phyloP scores from a whole-genome alignment of 2,329 filamentous ascomycete species.

The Stachybotrys chartarum region DNA sequence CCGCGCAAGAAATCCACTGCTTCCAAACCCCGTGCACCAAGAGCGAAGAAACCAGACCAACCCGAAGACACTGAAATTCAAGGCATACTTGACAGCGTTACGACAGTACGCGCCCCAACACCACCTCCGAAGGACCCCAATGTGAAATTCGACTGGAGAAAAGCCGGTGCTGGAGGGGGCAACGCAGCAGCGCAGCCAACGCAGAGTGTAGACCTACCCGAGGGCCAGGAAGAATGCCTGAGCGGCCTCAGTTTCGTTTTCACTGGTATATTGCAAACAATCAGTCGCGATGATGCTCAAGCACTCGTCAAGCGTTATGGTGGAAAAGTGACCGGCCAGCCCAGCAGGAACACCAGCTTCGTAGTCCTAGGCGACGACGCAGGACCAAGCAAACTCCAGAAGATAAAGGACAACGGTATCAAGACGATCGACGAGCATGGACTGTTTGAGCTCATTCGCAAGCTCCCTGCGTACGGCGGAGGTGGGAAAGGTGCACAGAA shows the following conservation, averaged over 20 bases:
- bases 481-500: slow-evolving; percentile 82
- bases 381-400: slow-evolving; percentile 85
- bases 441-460: slow-evolving; percentile 75
- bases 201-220: slow-evolving; percentile 63
- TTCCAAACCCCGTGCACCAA: slow-evolving; percentile 51
- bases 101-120: slow-evolving; percentile 73
- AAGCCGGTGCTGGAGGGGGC: slow-evolving; percentile 47
- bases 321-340: slow-evolving; percentile 77
- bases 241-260: slow-evolving; percentile 90
- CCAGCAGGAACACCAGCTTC: slow-evolving; percentile 89
- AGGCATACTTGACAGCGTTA: slow-evolving; percentile 81
- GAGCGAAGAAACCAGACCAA: slow-evolving; percentile 57
- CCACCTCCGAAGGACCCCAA: slow-evolving; percentile 67
- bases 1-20: slow-evolving; percentile 54
- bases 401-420: slow-evolving; percentile 70
- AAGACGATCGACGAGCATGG: slow-evolving; percentile 95
- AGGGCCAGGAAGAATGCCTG: slow-evolving; percentile 82
- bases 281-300: slow-evolving; percentile 79
- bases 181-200: slow-evolving; percentile 55
- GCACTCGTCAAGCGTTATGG: slow-evolving; percentile 87
- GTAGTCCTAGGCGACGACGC: slow-evolving; percentile 89
- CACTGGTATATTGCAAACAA: slow-evolving; percentile 74
- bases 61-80: slow-evolving; percentile 65
- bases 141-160: slow-evolving; percentile 75
- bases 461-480: slow-evolving; percentile 78